Conservation (phyloP, 805 yeast genomes). For the Hanseniaspora clermontiae region DNA sequence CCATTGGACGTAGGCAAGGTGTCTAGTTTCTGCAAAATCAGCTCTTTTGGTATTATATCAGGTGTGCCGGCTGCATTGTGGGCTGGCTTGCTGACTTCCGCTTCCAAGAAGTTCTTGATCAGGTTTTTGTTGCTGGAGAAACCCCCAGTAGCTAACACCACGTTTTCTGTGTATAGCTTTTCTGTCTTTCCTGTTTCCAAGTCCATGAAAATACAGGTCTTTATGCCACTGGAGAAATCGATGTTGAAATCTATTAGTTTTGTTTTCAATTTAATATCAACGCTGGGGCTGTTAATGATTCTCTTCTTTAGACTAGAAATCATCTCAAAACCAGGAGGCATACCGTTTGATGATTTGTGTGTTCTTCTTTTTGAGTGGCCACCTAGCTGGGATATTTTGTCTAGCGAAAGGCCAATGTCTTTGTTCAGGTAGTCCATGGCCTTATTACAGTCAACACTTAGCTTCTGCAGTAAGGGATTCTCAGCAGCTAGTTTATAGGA, state of each 20-base stretch:
- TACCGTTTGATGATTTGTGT: conserved; percentile 53
- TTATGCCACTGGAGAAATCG: conserved; percentile 8
- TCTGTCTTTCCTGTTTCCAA: conserved; percentile 35
- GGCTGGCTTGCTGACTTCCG: conserved; percentile 16
- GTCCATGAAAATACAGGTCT: conserved; percentile 15
- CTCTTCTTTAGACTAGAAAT: conserved; percentile 32
- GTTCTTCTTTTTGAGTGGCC: conserved; percentile 76
- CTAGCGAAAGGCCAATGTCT: conserved; percentile 47
- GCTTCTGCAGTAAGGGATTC: conserved; percentile 37
- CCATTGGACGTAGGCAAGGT: conserved; percentile 46
- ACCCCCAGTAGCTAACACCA: conserved; percentile 51
- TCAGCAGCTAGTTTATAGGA: conserved; percentile 43
- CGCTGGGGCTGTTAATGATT: conserved; percentile 23
- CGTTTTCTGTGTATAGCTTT: conserved; percentile 24
- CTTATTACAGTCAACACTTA: conserved; percentile 48
- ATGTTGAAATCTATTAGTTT: conserved; percentile 30
- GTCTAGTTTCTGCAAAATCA: conserved; percentile 22
- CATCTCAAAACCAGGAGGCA: conserved; percentile 52
- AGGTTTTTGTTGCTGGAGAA: conserved; percentile 33
- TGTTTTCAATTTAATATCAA: conserved; percentile 31
- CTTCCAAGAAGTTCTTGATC: conserved; percentile 35
- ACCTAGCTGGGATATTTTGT: conserved; percentile 62
- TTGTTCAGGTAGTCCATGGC: conserved; percentile 67
- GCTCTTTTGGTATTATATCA: conserved; percentile 5
- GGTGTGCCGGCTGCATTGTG: not conserved